A percentile compares a stretch with the other conserved stretches of the same genome.
phyloP scores from a whole-genome alignment of 345 rosid genomes.

The Hypericum perforatum region DNA sequence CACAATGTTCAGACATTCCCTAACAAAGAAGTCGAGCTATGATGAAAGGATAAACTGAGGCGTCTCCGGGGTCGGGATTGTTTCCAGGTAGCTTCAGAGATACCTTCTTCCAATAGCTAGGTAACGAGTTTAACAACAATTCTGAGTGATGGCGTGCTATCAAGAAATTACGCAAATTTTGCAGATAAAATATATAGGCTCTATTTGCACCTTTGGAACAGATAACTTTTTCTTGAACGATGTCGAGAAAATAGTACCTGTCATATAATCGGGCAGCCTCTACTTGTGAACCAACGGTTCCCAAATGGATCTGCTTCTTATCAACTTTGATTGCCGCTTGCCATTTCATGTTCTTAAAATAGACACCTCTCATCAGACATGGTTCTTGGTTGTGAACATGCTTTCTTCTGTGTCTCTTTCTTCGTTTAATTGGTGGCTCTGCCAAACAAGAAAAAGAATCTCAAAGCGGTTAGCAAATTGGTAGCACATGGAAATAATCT shows the following conservation, averaged over 20 bases:
- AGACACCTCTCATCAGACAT: constrained; percentile 95
- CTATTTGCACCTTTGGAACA: too few relatives aligned
- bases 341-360: constrained; percentile 99
- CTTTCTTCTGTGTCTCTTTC: constrained; percentile 88
- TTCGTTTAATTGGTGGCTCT: constrained; percentile 78
- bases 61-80: too few relatives aligned
- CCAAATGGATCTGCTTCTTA: constrained; percentile 91
- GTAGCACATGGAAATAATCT: background rate
- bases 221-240: too few relatives aligned
- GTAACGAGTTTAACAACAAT: too few relatives aligned
- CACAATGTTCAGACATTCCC: too few relatives aligned
- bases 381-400: constrained; percentile 79
- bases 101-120: too few relatives aligned
- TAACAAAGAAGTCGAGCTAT: too few relatives aligned
- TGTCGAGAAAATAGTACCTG: constrained; percentile 32
- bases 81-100: too few relatives aligned
- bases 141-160: too few relatives aligned
- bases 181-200: too few relatives aligned
- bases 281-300: constrained; percentile 86
- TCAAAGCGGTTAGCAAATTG: constrained; percentile 1
- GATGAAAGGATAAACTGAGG: too few relatives aligned
- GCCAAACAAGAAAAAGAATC: constrained; percentile 13
- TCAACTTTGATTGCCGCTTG: constrained; percentile 98
- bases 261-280: constrained; percentile 94
- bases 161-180: too few relatives aligned